Conservation (phyloP, 768 basidiomycete species). For the Stropharia rugosoannulata region DNA sequence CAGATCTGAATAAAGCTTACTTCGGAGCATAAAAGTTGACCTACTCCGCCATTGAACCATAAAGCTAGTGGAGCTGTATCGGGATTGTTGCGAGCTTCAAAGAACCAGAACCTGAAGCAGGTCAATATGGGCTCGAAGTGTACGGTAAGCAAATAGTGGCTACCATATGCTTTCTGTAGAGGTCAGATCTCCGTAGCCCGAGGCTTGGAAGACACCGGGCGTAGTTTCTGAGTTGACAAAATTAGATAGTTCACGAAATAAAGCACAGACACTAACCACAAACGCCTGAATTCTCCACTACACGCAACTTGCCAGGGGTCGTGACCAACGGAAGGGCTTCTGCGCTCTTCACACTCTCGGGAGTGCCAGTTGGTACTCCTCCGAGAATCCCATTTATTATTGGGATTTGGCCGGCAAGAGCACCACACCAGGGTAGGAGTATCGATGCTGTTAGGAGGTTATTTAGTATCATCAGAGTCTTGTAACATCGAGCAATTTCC, state of each 20-base stretch:
- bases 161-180: constrained; percentile 60
- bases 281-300: constrained; percentile 59
- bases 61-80: constrained; percentile 60
- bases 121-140: neutral
- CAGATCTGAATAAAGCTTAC: neutral
- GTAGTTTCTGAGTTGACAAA: constrained; percentile 48
- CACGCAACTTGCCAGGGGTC: constrained; percentile 50
- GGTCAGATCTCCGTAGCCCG: constrained; percentile 63
- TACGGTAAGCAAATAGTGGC: neutral
- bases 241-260: neutral
- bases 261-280: constrained; percentile 39
- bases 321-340: constrained; percentile 18
- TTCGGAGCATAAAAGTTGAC: constrained; percentile 14
- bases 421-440: constrained; percentile 9
- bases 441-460: constrained; percentile 4
- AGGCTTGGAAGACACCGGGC: constrained; percentile 57
- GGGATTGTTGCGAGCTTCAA: constrained; percentile 60
- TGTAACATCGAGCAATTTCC: neutral
- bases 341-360: constrained; percentile 4
- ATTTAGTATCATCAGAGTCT: constrained; percentile 6
- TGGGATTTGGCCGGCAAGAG: constrained; percentile 41
- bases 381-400: constrained; percentile 50
- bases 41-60: constrained; percentile 66
- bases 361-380: constrained; percentile 32
- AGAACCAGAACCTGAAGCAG: constrained; percentile 62